These are phyloP conservation scores for Aspergillus fumigatiaffinis DNA, from an alignment of 2,329 filamentous ascomycete species.

Conservation along the genomic window DNA sequence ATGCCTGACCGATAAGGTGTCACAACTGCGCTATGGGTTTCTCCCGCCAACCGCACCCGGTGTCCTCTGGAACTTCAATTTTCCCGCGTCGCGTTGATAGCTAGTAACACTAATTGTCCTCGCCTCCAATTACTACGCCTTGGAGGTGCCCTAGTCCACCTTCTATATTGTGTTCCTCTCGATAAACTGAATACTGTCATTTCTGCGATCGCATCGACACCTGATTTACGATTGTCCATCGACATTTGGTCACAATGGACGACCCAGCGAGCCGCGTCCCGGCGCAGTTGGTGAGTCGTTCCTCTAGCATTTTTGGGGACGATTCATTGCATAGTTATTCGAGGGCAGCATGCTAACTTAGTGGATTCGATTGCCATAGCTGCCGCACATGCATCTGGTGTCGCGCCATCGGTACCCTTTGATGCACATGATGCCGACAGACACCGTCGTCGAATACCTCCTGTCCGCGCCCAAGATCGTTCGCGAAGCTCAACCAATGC, in stretches of 20 bases:
- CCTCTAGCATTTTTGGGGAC: slow-evolving; percentile 5
- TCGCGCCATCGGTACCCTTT: slow-evolving; percentile 78
- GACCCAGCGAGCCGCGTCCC: slow-evolving; percentile 45
- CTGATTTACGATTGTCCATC: slow-evolving; percentile 8
- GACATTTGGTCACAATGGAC: slow-evolving; percentile 36
- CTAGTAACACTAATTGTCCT: neutral
- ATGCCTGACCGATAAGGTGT: slow-evolving; percentile 22
- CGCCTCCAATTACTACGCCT: no score
- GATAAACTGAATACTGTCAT: neutral
- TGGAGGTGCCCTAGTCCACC: neutral
- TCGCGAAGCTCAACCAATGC: slow-evolving; percentile 79
- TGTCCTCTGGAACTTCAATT: slow-evolving; percentile 26
- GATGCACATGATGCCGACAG: slow-evolving; percentile 65
- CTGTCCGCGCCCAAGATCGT: slow-evolving; percentile 79
- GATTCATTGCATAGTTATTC: neutral
- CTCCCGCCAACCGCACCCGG: slow-evolving; percentile 11
- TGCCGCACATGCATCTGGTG: slow-evolving; percentile 85
- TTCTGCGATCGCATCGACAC: slow-evolving; percentile 13
- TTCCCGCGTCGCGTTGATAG: slow-evolving; percentile 33
- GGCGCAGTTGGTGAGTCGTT: slow-evolving; percentile 40
- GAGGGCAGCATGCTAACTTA: neutral
- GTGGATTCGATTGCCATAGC: slow-evolving; percentile 45
- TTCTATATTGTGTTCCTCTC: neutral
- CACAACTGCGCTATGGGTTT: slow-evolving; percentile 10
- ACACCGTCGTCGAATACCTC: slow-evolving; percentile 79